Percentiles rank a stretch among this genome's conserved stretches.
Evolutionary conservation across 768 basidiomycete species (phyloP).

Genomic region (Mycena vulgaris): DNA sequence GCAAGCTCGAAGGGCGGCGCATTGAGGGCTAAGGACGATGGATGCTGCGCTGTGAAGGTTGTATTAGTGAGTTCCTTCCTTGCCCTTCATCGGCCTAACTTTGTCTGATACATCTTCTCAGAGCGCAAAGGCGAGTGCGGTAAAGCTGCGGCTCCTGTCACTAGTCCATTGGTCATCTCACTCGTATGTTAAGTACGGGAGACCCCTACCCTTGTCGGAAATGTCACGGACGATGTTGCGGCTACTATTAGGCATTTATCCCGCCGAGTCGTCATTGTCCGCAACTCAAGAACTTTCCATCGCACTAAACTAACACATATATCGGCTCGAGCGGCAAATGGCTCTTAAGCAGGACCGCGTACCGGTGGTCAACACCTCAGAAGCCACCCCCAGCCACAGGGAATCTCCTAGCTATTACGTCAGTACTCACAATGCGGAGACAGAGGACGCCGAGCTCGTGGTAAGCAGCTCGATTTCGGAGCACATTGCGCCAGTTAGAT

Average conservation of each 20-base stretch:
- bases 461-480: too few relatives aligned
- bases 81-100: background rate
- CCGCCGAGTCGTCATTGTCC: conserved; percentile 22
- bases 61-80: conserved; percentile 4
- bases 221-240: conserved; percentile 24
- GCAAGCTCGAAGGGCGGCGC: too few relatives aligned
- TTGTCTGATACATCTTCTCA: background rate
- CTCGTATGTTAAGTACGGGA: conserved; percentile 17
- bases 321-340: conserved; percentile 26
- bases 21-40: too few relatives aligned
- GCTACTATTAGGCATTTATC: conserved; percentile 16
- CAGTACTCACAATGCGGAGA: conserved; percentile 14
- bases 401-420: conserved; percentile 7
- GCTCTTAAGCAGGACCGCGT: conserved; percentile 14
- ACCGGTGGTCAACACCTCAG: background rate
- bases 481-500: too few relatives aligned
- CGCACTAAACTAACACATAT: background rate
- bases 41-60: conserved; percentile 28
- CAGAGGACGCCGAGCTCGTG: conserved; percentile 27
- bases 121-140: conserved; percentile 27
- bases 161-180: background rate
- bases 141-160: background rate
- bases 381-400: background rate
- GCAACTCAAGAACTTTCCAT: background rate
- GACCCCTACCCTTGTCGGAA: conserved; percentile 16